Base-by-base conservation (phyloP, 2,329 filamentous ascomycete species). In the Claviceps sp. region DNA sequence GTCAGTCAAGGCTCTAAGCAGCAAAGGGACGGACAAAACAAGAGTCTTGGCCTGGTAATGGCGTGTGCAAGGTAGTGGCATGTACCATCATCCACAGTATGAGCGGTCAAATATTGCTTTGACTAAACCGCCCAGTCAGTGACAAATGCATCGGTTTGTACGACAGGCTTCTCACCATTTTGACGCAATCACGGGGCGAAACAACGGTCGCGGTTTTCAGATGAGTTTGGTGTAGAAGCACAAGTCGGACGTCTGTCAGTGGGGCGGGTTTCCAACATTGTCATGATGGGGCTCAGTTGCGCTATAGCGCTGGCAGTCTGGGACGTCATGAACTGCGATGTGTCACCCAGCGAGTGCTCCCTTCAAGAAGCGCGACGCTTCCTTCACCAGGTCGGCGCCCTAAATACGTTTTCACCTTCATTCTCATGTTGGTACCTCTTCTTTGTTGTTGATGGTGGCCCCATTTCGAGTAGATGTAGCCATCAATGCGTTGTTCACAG, bases 91-190 rank as follows among this genome's bases (percentile, higher is more conserved):
- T 95, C 87, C 67, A 95, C 81, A 44, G 89, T 91, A 68, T 95
- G 88, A 59, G 86, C 85, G 62, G 91, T 94, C 56, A 98, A 80
- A 68, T 96, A 98, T 84, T 97, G 93, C 74, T 97, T 97, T 52
- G 93, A 98, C 93, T 96, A 55, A 8, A 46, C 17, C 10, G 8
- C 2, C 13, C 13, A 13, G 47, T 57, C 22, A 56, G 50, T 50
- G 22, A 51, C 17, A 37, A 16, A 5, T 34, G 16, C 37, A 24
- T 19, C 22, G n/a, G 30, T 11, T 34, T 24, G 26, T 26, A 38
- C 13, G 26, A 39, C 13, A 3, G 6, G 22, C 19, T 42, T 14
- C 59, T 57, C 59, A 64, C 64, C 64, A 66, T 66, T 53, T 52
- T 52, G 6, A 37, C 2, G 19, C 16, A 24, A 14, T 13, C 49